Evolutionary conservation across 1,139 yeast genomes (phyloP), one percentile per base, ranked within the genome.

Genomic region (Hyphopichia pseudoburtonii): DNA sequence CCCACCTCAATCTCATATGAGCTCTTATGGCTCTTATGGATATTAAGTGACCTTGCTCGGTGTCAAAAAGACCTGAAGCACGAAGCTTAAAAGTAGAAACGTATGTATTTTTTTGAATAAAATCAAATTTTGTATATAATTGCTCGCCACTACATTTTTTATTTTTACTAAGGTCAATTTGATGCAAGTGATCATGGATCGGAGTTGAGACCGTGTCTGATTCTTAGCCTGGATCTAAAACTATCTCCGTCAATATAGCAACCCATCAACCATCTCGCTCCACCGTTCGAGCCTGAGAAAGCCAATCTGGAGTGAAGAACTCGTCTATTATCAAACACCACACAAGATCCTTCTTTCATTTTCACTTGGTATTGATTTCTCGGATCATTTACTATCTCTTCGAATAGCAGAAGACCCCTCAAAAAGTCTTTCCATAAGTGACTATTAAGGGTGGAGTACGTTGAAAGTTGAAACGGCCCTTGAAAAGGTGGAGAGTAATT

Each of bases 401-500:
- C 95, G 56, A 86, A 86, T 18, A 70, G 41, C 29, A 64, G 57
- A 39, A 81, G 57, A 0, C 92, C 92, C 38, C 87, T 60, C 19
- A 77, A 49, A 55, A 83, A 83, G 37, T 76, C 81, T 12, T 67
- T 64, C 43, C 80, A 73, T 12, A 62, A 49, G 27, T 46, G 16
- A 45, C 57, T 40, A 12, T 28, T 19, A 2, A 3, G 17, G 10
- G 3, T 3, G 10, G 32, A 12, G 12, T 15, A 22, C 17, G 21
- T 34, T 12, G 36, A 28, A 43, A 63, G 58, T 42, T 83, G 89
- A 43, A 80, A 77, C 0, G 94, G 94, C 0, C 88, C 94, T 52
- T 86, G 95, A 65, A 85, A 86, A 10, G 94, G 94, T 1, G 95
- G 95, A 2, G 94, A 80, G 54, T 86, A 86, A 51, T 84, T 85